phyloP scores from a whole-genome alignment of 805 yeast genomes.

The Schizosaccharomyces japonicus region DNA sequence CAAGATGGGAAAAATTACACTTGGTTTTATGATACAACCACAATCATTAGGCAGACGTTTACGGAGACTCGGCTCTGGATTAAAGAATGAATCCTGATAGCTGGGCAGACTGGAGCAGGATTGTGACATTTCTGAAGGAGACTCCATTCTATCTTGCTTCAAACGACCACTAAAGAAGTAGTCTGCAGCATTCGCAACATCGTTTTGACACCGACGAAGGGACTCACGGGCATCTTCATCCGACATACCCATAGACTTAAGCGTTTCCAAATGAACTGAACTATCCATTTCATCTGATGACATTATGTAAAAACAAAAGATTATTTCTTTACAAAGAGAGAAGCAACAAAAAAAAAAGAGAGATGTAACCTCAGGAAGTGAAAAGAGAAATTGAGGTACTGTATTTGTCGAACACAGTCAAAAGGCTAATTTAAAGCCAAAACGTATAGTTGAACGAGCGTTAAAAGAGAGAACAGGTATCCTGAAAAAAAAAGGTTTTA shows the following conservation, averaged over 20 bases:
- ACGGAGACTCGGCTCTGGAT: background rate
- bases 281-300: too few species aligned
- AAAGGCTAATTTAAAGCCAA: too few species aligned
- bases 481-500: too few species aligned
- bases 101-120: background rate
- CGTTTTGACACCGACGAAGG: background rate
- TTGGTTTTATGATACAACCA: constrained; percentile 2
- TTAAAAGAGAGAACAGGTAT: too few species aligned
- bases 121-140: background rate
- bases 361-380: too few species aligned
- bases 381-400: too few species aligned
- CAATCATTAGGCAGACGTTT: background rate
- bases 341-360: too few species aligned
- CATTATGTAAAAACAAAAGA: too few species aligned
- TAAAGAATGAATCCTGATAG: constrained; percentile 2
- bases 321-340: too few species aligned
- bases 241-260: background rate
- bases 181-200: constrained; percentile 1
- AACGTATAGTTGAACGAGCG: too few species aligned
- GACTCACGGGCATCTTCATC: background rate
- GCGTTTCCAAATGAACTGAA: too few species aligned
- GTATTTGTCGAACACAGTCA: too few species aligned
- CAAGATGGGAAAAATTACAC: background rate
- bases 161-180: constrained; percentile 2
- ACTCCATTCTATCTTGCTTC: background rate